Evolutionary conservation across 2,329 filamentous ascomycete genomes (phyloP), one percentile per base, ranked within the genome.

Genomic region (Diaporthe humulicola): DNA sequence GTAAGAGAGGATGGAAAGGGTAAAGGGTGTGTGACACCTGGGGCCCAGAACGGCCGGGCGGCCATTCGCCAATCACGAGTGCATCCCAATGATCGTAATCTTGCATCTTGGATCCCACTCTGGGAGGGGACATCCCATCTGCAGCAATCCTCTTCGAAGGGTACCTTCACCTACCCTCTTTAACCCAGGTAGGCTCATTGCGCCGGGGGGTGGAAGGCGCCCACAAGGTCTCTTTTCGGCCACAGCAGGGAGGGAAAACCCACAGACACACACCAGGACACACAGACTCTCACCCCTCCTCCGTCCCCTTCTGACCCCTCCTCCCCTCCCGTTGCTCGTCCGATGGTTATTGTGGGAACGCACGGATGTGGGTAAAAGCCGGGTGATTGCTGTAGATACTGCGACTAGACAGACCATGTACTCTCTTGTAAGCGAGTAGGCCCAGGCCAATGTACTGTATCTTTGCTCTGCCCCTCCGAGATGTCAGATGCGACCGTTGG

Each of bases 31-130:
- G 73, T 69, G 70, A 52, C 28, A 64, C 58, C n/a, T 64, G 40
- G 28, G 60, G 60, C 40, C 67, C 60, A 76, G 67, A 71, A 71
- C 72, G 54, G 69, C 67, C 72, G 61, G 52, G 71, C 38, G 60
- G 28, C 56, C 33, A 40, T 71, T 76, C 74, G 74, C 69, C 74
- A 72, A 76, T 76, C 74, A 72, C 57, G 56, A 72, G 58, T 72
- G 70, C 70, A 72, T 72, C 70, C 64, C 57, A 73, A 56, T 58
- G 72, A 76, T 76, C 74, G 74, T 70, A 66, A 74, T 76, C 73
- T 74, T 74, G 74, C 74, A 76, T 69, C 52, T 74, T 45, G 67
- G 28, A 69, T 74, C 69, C 69, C 45, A 74, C 66, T 38, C 66
- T 58, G 25, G 40, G 57, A 50, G 40, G 73, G 66, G 33, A 74